These are phyloP conservation scores for Emydomyces testavorans DNA, from an alignment of 2,329 filamentous ascomycete genomes.

Conservation along the genomic window DNA sequence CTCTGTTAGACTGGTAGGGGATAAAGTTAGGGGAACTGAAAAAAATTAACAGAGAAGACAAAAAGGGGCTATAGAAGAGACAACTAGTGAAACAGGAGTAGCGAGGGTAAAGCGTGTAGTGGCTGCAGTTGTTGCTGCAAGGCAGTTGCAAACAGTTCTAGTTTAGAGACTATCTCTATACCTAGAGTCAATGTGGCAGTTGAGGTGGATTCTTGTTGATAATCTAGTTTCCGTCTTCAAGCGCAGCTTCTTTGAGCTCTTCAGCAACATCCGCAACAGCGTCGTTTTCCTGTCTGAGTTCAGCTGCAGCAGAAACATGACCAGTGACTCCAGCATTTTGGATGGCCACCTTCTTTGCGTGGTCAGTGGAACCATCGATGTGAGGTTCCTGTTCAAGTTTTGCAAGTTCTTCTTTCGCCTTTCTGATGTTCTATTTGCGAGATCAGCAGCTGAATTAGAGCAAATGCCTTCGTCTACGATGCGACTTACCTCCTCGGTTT, in stretches of 20 bases:
- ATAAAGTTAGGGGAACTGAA: not conserved
- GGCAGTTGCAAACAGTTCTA: not conserved
- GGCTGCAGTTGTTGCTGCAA: not conserved
- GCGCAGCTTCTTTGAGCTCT: slow-evolving; percentile 48
- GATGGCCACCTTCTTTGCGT: slow-evolving; percentile 45
- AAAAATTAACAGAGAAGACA: slow-evolving; percentile 8
- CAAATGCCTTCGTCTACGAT: slow-evolving; percentile 12
- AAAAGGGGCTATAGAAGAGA: not conserved
- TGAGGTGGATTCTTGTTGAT: not conserved
- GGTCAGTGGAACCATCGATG: slow-evolving; percentile 37
- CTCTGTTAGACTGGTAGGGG: not conserved
- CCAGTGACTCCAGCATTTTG: slow-evolving; percentile 45
- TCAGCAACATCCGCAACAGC: slow-evolving; percentile 48
- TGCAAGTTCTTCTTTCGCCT: slow-evolving; percentile 92
- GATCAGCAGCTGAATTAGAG: slow-evolving; percentile 17
- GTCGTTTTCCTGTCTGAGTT: slow-evolving; percentile 46
- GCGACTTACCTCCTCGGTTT: slow-evolving; percentile 73
- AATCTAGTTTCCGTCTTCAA: slow-evolving; percentile 37
- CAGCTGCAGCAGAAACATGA: slow-evolving; percentile 41
- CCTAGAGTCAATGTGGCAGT: not conserved
- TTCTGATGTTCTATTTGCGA: slow-evolving; percentile 69
- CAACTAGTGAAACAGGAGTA: not conserved
- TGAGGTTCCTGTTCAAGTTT: slow-evolving; percentile 59
- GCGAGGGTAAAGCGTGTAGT: not conserved
- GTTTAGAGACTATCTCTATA: not conserved